Percentiles rank a stretch among this genome's conserved stretches.
These are phyloP conservation scores for Myxozyma geophila DNA, from an alignment of 805 yeast species.

Conservation along the genomic window DNA sequence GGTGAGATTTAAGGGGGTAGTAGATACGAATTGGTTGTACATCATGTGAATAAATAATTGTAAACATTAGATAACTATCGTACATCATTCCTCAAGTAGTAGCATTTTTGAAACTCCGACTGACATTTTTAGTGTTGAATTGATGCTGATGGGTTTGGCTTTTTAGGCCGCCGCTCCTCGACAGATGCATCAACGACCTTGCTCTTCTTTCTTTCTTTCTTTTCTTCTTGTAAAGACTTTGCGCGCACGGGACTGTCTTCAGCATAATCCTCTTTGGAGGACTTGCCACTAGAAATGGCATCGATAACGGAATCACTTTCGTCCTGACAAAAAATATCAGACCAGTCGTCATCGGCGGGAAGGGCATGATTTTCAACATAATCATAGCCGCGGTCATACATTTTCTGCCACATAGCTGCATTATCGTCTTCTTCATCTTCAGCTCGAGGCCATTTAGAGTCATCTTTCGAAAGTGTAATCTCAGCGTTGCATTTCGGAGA, in stretches of 20 bases:
- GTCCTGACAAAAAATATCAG: conserved; percentile 31
- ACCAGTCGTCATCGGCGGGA: conserved; percentile 31
- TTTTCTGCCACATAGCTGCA: neutral
- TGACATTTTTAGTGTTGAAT: neutral
- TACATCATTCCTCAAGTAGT: no score
- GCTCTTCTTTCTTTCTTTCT: conserved; percentile 6
- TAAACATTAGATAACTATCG: neutral
- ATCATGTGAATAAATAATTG: neutral
- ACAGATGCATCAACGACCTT: conserved; percentile 14
- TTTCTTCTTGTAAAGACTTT: conserved; percentile 21
- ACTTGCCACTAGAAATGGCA: neutral
- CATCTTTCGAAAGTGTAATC: neutral
- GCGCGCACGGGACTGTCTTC: conserved; percentile 7
- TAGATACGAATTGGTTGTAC: neutral
- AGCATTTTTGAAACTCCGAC: neutral
- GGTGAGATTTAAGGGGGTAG: neutral
- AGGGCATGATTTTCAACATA: neutral
- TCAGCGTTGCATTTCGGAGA: conserved; percentile 23
- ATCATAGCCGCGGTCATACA: neutral
- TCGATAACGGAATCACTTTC: neutral
- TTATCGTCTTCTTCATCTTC: neutral
- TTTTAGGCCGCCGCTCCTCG: neutral
- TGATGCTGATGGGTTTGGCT: neutral
- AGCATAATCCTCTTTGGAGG: neutral
- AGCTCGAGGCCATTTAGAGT: neutral